Percentiles rank a stretch among this genome's conserved stretches.
phyloP scores from a whole-genome alignment of 2,329 filamentous ascomycete genomes.

The Calonectria hongkongensis region DNA sequence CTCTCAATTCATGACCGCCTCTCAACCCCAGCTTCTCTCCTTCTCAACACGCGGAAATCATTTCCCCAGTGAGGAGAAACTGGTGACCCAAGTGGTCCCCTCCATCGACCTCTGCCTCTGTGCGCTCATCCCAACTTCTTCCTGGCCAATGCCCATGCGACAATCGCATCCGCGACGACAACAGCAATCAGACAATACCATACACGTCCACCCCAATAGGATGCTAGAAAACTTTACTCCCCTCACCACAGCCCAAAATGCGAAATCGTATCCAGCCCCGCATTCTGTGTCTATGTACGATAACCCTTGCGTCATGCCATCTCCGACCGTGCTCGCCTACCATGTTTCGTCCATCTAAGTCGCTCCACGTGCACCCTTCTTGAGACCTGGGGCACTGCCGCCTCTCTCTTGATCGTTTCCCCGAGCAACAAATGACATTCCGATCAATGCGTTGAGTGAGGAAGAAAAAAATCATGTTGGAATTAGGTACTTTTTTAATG shows the following conservation, averaged over 20 bases:
- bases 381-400: constrained; percentile 19
- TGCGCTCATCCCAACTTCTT: neutral
- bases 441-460: neutral
- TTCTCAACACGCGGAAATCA: neutral
- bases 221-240: neutral
- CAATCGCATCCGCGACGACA: neutral
- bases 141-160: neutral
- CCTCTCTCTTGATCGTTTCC: neutral
- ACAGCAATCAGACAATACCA: neutral
- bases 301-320: constrained; percentile 33
- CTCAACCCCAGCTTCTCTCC: neutral
- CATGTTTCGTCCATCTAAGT: constrained; percentile 7
- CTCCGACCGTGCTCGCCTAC: neutral
- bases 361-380: constrained; percentile 8
- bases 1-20: neutral
- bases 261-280: neutral
- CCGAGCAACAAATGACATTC: constrained; percentile 19
- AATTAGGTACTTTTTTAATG: constrained; percentile 9
- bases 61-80: neutral
- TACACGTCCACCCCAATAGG: neutral
- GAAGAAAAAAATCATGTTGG: constrained; percentile 1
- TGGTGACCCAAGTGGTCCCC: neutral
- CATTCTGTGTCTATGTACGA: neutral
- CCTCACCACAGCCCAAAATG: neutral
- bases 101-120: neutral